Percentiles rank a stretch among this genome's conserved stretches.
These are phyloP conservation scores for Beta lomatogona DNA, from an alignment of 179 eudicot genomes.

Conservation along the genomic window DNA sequence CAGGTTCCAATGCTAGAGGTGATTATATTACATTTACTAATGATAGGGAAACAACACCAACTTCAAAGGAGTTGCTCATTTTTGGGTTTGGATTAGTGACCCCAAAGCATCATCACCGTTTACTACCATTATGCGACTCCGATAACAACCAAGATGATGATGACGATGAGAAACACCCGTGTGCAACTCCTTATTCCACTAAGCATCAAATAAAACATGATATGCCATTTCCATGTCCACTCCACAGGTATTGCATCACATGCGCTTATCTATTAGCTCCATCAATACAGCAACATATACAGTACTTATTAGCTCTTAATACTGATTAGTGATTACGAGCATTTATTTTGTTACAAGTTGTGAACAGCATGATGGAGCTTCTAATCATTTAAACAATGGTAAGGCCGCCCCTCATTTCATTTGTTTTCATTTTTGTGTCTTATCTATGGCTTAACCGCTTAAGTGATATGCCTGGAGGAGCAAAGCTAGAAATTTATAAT, in stretches of 20 bases:
- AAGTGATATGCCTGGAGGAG: no score
- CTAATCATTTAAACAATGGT: conserved; percentile 16
- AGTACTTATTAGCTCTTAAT: not conserved
- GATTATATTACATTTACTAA: not conserved
- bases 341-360: not conserved
- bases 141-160: not conserved
- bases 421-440: not conserved
- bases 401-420: not conserved
- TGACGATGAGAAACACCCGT: conserved; percentile 5
- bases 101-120: not conserved
- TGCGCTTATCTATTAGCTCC: not conserved
- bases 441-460: no score
- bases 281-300: not conserved
- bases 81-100: not conserved
- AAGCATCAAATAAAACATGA: not conserved
- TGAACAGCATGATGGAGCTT: conserved; percentile 11
- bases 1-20: not conserved
- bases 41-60: not conserved
- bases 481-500: no score
- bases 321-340: not conserved
- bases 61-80: not conserved
- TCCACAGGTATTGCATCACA: not conserved
- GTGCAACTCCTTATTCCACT: not conserved
- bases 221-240: not conserved
- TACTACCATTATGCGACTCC: not conserved